phyloP scores from a whole-genome alignment of 306 rosid genomes.

The Ziziphus jujuba region DNA sequence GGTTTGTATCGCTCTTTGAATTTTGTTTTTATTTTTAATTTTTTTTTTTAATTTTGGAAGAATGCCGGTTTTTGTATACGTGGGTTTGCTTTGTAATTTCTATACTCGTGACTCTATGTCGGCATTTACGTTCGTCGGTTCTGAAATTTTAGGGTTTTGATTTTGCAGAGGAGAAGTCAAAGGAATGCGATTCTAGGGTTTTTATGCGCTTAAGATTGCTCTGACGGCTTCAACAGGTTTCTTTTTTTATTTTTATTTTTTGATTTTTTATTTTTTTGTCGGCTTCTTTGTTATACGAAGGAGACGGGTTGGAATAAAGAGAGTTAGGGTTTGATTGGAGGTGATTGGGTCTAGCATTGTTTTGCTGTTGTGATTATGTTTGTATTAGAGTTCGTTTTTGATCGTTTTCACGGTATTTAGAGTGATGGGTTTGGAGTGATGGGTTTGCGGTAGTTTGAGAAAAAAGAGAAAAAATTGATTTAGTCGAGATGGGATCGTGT shows the following conservation, averaged over 20 bases:
- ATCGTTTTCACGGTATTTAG: slow-evolving; percentile 9
- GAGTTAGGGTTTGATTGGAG: slow-evolving; percentile 9
- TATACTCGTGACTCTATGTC: slow-evolving; percentile 14
- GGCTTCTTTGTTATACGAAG: not conserved
- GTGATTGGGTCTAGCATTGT: slow-evolving; percentile 41
- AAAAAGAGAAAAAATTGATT: slow-evolving; percentile 14
- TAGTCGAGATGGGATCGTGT: slow-evolving; percentile 62
- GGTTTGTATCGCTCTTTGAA: slow-evolving; percentile 19
- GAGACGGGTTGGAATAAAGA: slow-evolving; percentile 8
- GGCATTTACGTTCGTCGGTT: slow-evolving; percentile 45
- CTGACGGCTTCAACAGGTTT: slow-evolving; percentile 31
- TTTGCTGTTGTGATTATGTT: slow-evolving; percentile 18
- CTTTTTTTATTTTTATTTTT: slow-evolving; percentile 17
- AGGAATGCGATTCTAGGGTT: slow-evolving; percentile 68
- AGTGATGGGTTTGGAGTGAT: slow-evolving; percentile 38
- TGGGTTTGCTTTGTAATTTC: not conserved
- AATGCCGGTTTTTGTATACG: slow-evolving; percentile 1
- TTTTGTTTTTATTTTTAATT: not conserved
- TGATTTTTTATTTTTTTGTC: not conserved
- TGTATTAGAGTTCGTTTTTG: slow-evolving; percentile 13
- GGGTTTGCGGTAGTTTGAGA: slow-evolving; percentile 36
- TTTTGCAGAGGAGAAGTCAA: slow-evolving; percentile 38
- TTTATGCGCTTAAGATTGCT: slow-evolving; percentile 24
- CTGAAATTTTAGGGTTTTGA: slow-evolving; percentile 45
- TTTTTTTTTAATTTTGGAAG: slow-evolving; percentile 15